Conservation (phyloP, 345 rosid genomes). For the Lepidium didymum region DNA sequence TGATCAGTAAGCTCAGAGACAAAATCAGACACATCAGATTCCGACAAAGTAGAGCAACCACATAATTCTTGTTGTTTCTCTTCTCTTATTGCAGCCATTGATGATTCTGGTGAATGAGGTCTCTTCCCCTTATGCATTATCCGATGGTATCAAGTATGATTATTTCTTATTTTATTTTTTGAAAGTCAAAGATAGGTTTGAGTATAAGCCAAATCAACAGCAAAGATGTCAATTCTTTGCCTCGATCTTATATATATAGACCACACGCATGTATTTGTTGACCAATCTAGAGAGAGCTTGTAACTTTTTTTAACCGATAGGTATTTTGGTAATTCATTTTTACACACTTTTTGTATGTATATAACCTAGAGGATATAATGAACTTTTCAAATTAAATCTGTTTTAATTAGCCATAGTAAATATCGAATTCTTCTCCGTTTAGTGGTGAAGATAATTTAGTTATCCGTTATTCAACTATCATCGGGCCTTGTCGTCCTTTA, state of each 20-base stretch:
- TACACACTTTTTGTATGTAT: not conserved
- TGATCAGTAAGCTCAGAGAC: slow-evolving; percentile 27
- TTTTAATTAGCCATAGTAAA: too few species aligned
- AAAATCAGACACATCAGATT: slow-evolving; percentile 29
- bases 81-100: slow-evolving; percentile 12
- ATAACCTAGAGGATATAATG: too few species aligned
- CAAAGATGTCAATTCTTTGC: slow-evolving; percentile 5
- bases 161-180: not conserved
- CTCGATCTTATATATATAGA: slow-evolving; percentile 10
- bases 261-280: slow-evolving; percentile 29
- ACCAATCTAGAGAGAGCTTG: not conserved
- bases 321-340: not conserved
- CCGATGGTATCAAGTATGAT: not conserved
- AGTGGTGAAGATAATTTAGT: too few species aligned
- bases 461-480: too few species aligned
- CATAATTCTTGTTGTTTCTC: slow-evolving; percentile 15
- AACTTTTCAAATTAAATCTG: not conserved
- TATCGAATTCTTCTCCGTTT: too few species aligned
- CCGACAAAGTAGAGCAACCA: slow-evolving; percentile 20
- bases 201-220: slow-evolving; percentile 7
- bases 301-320: not conserved
- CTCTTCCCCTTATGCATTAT: slow-evolving; percentile 27
- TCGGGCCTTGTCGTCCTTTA: too few species aligned
- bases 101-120: slow-evolving; percentile 26
- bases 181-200: slow-evolving; percentile 22